phyloP scores from a whole-genome alignment of 202 grass and related monocot species.

The Sporobolus alterniflorus region DNA sequence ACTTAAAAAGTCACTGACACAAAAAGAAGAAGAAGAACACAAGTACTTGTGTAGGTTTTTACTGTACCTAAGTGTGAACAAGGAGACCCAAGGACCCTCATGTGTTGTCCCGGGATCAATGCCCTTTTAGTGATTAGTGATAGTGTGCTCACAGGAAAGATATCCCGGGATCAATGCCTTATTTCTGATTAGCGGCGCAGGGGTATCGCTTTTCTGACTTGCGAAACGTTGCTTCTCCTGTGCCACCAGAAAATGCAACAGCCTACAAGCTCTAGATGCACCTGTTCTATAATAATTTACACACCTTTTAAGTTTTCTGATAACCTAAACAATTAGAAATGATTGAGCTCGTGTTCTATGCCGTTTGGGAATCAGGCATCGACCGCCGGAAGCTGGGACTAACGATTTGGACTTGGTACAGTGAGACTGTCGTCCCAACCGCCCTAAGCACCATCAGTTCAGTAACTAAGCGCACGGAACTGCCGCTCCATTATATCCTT shows the following conservation, averaged over 20 bases:
- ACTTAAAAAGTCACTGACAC: too few species aligned
- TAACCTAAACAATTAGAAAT: not conserved
- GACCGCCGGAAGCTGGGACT: not conserved
- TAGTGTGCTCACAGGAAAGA: not conserved
- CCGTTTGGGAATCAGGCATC: not conserved
- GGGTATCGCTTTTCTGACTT: not conserved
- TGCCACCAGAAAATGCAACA: too few species aligned
- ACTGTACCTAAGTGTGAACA: too few species aligned
- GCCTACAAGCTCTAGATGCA: not conserved
- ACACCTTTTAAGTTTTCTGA: not conserved
- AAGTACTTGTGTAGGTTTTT: too few species aligned
- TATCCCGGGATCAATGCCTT: not conserved
- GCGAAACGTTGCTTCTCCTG: not conserved
- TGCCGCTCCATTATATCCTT: not conserved
- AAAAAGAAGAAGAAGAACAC: too few species aligned
- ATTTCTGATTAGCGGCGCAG: not conserved
- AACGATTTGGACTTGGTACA: constrained; percentile 29
- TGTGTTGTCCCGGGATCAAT: not conserved
- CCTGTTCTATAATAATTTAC: not conserved
- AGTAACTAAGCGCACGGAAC: not conserved
- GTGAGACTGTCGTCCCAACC: not conserved
- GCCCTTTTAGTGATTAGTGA: not conserved
- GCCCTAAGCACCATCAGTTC: not conserved
- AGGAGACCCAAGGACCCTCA: not conserved
- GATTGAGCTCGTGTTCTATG: constrained; percentile 6